Evolutionary conservation across 192 early-diverging fungal genomes (phyloP).

Genomic region (Coemansia sp.): DNA sequence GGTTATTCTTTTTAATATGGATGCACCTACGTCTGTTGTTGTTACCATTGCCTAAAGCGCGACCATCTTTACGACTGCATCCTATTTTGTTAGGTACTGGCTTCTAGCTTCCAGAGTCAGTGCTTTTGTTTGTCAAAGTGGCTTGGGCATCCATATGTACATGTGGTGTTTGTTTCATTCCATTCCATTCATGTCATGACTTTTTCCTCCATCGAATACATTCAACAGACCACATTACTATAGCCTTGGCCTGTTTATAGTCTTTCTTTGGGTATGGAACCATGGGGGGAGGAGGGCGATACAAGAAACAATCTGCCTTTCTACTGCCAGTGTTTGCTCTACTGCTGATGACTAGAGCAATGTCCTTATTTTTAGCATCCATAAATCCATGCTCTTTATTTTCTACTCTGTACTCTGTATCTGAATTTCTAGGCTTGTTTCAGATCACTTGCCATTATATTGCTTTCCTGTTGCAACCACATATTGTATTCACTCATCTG

Average conservation of each 20-base stretch:
- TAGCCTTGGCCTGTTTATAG: not conserved
- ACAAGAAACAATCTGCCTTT: no score
- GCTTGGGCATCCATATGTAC: no score
- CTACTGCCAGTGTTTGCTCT: not conserved
- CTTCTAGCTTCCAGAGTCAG: no score
- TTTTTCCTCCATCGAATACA: no score
- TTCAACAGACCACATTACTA: not conserved
- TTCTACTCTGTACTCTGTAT: not conserved
- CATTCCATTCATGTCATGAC: no score
- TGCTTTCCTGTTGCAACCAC: no score
- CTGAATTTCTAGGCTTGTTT: not conserved
- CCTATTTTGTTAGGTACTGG: no score
- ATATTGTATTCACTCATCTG: no score
- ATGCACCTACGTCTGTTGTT: not conserved
- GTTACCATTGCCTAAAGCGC: not conserved
- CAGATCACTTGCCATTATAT: not conserved
- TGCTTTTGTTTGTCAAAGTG: no score
- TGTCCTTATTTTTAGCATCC: slow-evolving; percentile 6
- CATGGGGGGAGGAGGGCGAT: no score
- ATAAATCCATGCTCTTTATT: not conserved
- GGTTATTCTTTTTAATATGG: not conserved
- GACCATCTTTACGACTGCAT: not conserved
- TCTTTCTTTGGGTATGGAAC: not conserved
- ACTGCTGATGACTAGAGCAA: slow-evolving; percentile 1
- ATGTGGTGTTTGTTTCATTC: no score